Evolutionary conservation across 352 stramenopile genomes (phyloP), one percentile per base, ranked within the genome.

Genomic region (Pythium angustatum): DNA sequence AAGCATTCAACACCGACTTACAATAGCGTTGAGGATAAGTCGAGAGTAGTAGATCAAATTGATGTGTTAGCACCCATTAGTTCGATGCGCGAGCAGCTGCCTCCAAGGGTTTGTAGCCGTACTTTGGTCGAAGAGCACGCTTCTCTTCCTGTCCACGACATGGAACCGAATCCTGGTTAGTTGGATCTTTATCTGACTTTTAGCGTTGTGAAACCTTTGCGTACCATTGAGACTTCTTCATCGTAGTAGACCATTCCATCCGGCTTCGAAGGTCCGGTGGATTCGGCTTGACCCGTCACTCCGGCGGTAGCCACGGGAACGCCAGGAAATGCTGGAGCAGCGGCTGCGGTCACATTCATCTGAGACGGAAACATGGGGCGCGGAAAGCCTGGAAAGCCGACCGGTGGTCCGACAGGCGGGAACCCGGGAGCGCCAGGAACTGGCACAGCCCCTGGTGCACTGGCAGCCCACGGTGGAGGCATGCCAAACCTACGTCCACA

Each of bases 71-170:
- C 12, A 52, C 28, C 43, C 31, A 65, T 54, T 53, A 60, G 53
- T 64, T 67, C 6, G 38, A 63, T 38, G 64, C 64, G 17, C 58
- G 54, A 22, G 59, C 40, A 57, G 31, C 52, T 17, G 26, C 59
- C 22, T 57, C 54, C 24, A 76, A 62, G 15, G 87, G 82, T 14
- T 76, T 81, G 72, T 91, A 91, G 1, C 71, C 79, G 61, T 93
- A 94, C 49, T 92, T 88, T 47, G 83, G 83, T 64, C 85, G 77
- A 28, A 91, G 64, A 24, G 85, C 85, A 24, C 85, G 82, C 62
- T 90, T 93, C 47, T 94, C 85, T 63, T 94, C 85, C 85, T 94
- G 38, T 27, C 28, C 50, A 45, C 14, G 2, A 2, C 3, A n/a
- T n/a, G n/a, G n/a, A n/a, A n/a, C n/a, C n/a, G n/a, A n/a, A n/a